Base-by-base conservation (phyloP, 1,284 basidiomycete species). In the Microbotryum scabiosae region DNA sequence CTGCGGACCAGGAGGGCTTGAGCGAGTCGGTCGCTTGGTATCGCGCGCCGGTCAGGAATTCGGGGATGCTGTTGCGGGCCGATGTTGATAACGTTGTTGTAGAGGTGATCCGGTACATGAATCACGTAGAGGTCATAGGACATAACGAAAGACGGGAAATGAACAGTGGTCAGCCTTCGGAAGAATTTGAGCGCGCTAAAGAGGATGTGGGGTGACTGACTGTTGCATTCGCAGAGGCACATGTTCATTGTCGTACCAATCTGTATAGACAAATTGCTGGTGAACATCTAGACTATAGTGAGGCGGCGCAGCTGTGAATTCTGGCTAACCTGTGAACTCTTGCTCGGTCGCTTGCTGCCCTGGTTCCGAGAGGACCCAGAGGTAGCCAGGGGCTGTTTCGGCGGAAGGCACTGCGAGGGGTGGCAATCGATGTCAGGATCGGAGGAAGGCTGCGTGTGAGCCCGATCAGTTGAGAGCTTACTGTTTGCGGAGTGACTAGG, bases 171-270 rank as follows among this genome's bases (percentile, higher is more conserved):
- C 36, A 41, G 36, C 36, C 14, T 41, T 18, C 16, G 36, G 16
- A 18, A 41, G 36, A 41, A 41, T 41, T 18, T 41, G 36, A 41
- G 12, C 36, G 16, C 36, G 5, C 14, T 41, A 41, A 16, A 16
- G 36, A 41, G 14, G 36, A 30, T 18, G 36, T 41, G 36, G 14
- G 14, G 32, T 53, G 26, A 43, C 69, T 56, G 26, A 72, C 71
- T 68, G 62, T 25, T 63, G 46, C 64, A 73, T 73, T 1, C 76
- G 71, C 3, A 76, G 59, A 2, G 76, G 76, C 2, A 77, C 72
- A 57, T 77, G 76, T 58, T 77, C 76, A 57, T 70, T 67, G 64
- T 75, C 75, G 69, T 77, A 77, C 76, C 76, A 77, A 48, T 74
- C 74, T 75, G 53, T 20, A 9, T 21, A 23, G 5, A 6, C 41